These are phyloP conservation scores for Citrus trifoliata DNA, from an alignment of 345 rosid species.

Conservation along the genomic window DNA sequence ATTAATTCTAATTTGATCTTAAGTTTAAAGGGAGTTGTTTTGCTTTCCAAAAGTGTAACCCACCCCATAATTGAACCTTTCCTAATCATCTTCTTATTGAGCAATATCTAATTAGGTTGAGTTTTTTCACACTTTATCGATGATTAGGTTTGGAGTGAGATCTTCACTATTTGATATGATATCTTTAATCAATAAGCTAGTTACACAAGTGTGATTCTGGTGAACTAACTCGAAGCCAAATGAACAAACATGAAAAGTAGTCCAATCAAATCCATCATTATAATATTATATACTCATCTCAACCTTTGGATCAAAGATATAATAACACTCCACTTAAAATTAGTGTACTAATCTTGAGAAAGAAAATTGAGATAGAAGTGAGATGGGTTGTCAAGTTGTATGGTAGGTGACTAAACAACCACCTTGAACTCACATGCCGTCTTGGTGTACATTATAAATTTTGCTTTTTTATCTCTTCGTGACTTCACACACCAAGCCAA, in stretches of 20 bases:
- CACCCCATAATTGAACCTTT: not conserved
- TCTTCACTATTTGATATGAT: not conserved
- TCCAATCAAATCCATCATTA: conserved; percentile 5
- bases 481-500: conserved; percentile 29
- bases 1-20: no score
- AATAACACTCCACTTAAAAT: not conserved
- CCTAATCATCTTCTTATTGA: not conserved
- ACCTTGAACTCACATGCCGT: conserved; percentile 49
- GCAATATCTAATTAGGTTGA: not conserved
- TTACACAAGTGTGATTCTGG: not conserved
- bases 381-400: conserved; percentile 47
- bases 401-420: conserved; percentile 61
- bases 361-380: conserved; percentile 16
- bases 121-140: not conserved
- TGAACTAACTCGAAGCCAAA: conserved; percentile 15
- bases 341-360: not conserved
- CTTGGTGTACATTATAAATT: conserved; percentile 30
- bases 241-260: conserved; percentile 11
- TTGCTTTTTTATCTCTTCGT: conserved; percentile 22
- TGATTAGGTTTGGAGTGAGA: conserved; percentile 9
- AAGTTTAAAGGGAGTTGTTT: not conserved
- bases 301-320: conserved; percentile 8
- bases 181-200: not conserved
- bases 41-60: not conserved
- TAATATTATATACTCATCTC: not conserved